Conservation (phyloP, 2,329 filamentous ascomycete species). For the Didymella segeticola region DNA sequence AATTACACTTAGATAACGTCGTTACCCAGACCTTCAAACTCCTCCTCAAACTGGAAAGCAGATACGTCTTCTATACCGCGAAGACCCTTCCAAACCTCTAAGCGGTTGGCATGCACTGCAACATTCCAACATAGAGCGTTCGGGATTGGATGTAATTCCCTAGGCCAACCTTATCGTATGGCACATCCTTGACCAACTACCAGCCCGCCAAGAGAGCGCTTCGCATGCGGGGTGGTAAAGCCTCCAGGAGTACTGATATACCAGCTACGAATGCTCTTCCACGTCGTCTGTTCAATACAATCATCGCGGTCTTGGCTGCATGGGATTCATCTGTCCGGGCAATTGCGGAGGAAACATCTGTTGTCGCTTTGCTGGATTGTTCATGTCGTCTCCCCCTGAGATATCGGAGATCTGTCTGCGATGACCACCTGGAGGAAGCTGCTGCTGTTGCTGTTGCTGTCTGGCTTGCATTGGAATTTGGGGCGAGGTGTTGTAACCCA, state of each 20-base stretch:
- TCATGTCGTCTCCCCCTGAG: slow-evolving; percentile 59
- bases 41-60: background rate
- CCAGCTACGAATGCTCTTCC: background rate
- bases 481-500: slow-evolving; percentile 50
- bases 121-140: slow-evolving; percentile 8
- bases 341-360: slow-evolving; percentile 60
- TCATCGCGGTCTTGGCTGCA: slow-evolving; percentile 59
- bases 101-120: background rate
- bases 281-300: background rate
- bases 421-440: slow-evolving; percentile 44
- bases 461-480: slow-evolving; percentile 49
- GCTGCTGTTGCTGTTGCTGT: slow-evolving; percentile 32
- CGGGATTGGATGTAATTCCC: background rate
- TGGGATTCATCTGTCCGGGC: slow-evolving; percentile 55
- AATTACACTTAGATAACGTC: background rate
- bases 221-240: background rate
- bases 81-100: slow-evolving; percentile 14
- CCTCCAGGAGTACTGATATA: background rate
- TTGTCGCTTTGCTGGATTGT: slow-evolving; percentile 63
- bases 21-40: background rate
- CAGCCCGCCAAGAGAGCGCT: slow-evolving; percentile 6
- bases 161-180: background rate
- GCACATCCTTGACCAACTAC: background rate
- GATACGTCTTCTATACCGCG: background rate
- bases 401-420: slow-evolving; percentile 68